Percentiles rank a stretch among this genome's conserved stretches.
Evolutionary conservation across 1,284 basidiomycete species (phyloP).

Genomic region (Puccinia triticina): DNA sequence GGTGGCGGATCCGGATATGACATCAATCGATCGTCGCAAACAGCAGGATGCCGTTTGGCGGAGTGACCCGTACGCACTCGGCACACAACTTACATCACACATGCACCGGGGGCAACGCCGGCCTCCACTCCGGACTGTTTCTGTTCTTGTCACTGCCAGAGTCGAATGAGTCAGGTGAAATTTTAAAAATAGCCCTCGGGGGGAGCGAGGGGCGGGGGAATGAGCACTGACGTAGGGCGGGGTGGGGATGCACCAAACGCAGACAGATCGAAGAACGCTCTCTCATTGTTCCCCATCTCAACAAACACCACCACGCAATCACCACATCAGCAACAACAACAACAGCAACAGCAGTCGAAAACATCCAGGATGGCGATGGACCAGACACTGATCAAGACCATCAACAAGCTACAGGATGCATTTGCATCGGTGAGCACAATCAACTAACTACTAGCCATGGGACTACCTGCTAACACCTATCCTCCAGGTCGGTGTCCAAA

Average conservation of each 20-base stretch:
- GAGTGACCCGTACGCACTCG: no score
- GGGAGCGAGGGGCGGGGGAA: no score
- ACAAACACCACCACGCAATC: not conserved
- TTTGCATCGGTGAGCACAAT: conserved; percentile 63
- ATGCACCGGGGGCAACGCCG: no score
- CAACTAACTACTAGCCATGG: not conserved
- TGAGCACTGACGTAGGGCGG: not conserved
- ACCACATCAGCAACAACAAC: not conserved
- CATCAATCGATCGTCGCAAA: no score
- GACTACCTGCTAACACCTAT: not conserved
- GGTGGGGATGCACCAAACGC: not conserved
- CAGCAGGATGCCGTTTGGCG: no score
- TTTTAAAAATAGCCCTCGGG: no score
- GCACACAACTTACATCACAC: no score
- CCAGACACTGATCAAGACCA: conserved; percentile 39
- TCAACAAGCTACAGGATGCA: conserved; percentile 64
- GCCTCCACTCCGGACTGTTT: no score
- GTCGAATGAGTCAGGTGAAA: no score
- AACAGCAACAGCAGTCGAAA: not conserved
- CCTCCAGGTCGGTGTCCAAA: conserved; percentile 56
- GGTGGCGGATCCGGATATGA: no score
- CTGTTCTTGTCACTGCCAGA: no score
- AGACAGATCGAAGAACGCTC: not conserved
- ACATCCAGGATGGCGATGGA: conserved; percentile 45
- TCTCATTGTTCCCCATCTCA: not conserved